A percentile compares a stretch with the other conserved stretches of the same genome.
These are phyloP conservation scores for Fraxinus anomala DNA, from an alignment of 257 asterid species.

Conservation along the genomic window DNA sequence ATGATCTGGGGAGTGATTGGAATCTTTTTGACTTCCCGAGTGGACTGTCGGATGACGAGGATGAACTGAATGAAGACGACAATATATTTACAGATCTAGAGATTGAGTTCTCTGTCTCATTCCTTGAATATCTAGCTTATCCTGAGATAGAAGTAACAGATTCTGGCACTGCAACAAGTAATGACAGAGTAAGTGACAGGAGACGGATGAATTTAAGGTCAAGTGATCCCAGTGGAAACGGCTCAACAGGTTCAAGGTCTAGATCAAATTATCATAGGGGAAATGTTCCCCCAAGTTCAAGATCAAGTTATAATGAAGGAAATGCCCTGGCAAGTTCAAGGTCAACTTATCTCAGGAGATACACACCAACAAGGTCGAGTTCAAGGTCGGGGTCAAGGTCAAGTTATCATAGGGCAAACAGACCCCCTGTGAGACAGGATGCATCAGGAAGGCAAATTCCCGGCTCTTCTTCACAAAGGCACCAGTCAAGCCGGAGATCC, in stretches of 20 bases:
- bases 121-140: slow-evolving; percentile 26
- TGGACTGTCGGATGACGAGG: slow-evolving; percentile 44
- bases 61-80: slow-evolving; percentile 29
- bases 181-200: slow-evolving; percentile 22
- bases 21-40: slow-evolving; percentile 41
- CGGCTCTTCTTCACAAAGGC: slow-evolving; percentile 28
- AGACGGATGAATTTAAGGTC: slow-evolving; percentile 22
- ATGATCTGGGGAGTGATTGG: slow-evolving; percentile 36
- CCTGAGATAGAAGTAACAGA: slow-evolving; percentile 28
- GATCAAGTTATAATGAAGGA: neutral
- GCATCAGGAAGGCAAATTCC: neutral
- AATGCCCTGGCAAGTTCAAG: neutral
- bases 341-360: neutral
- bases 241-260: slow-evolving; percentile 23
- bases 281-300: neutral
- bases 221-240: slow-evolving; percentile 5
- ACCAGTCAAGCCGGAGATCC: slow-evolving; percentile 12
- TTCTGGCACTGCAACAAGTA: slow-evolving; percentile 32
- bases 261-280: slow-evolving; percentile 18
- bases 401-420: neutral
- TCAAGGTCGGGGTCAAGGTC: neutral
- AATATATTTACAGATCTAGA: slow-evolving; percentile 26
- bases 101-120: slow-evolving; percentile 38
- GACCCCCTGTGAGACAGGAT: slow-evolving; percentile 1
- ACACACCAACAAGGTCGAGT: neutral